Percentiles rank a stretch among this genome's conserved stretches.
These are phyloP conservation scores for Vickermania spadyakhi DNA, from an alignment of 208 protist species.

Conservation along the genomic window DNA sequence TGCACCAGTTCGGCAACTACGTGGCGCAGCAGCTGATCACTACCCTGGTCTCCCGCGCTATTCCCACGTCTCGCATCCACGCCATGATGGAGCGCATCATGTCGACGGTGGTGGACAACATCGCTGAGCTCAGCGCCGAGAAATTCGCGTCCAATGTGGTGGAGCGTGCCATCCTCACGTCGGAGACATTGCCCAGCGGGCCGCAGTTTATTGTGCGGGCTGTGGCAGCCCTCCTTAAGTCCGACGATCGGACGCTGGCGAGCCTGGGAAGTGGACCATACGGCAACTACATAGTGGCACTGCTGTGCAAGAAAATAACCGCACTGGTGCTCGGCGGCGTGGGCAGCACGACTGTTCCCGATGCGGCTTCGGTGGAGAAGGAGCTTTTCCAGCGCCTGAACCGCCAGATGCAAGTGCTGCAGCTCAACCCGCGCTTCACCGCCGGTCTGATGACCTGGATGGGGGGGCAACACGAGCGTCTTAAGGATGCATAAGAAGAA, in stretches of 20 bases:
- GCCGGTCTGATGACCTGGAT: slow-evolving; percentile 3
- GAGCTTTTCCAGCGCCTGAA: slow-evolving; percentile 18
- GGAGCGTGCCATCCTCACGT: slow-evolving; percentile 47
- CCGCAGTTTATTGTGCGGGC: slow-evolving; percentile 33
- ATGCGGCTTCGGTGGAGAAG: slow-evolving; percentile 31
- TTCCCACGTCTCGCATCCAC: slow-evolving; percentile 35
- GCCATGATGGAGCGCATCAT: slow-evolving; percentile 31
- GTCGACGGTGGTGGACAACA: slow-evolving; percentile 34
- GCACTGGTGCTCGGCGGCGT: slow-evolving; percentile 26
- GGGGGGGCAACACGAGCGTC: not conserved
- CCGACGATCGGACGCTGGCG: slow-evolving; percentile 26
- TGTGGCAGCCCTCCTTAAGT: slow-evolving; percentile 33
- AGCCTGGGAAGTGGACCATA: slow-evolving; percentile 45
- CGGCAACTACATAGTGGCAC: slow-evolving; percentile 74
- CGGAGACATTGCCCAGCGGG: slow-evolving; percentile 24
- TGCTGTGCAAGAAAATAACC: slow-evolving; percentile 45
- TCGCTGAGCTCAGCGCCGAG: slow-evolving; percentile 57
- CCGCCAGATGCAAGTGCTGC: not conserved
- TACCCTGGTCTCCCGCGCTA: slow-evolving; percentile 37
- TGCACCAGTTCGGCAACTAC: slow-evolving; percentile 56
- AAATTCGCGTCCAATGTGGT: slow-evolving; percentile 79
- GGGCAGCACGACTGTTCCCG: slow-evolving; percentile 16
- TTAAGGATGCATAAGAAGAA: no score
- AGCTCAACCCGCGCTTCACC: not conserved
- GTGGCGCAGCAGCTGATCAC: slow-evolving; percentile 60